A percentile compares a stretch with the other conserved stretches of the same genome.
Conservation (phyloP, 345 rosid genomes). For the Microcos paniculata region DNA sequence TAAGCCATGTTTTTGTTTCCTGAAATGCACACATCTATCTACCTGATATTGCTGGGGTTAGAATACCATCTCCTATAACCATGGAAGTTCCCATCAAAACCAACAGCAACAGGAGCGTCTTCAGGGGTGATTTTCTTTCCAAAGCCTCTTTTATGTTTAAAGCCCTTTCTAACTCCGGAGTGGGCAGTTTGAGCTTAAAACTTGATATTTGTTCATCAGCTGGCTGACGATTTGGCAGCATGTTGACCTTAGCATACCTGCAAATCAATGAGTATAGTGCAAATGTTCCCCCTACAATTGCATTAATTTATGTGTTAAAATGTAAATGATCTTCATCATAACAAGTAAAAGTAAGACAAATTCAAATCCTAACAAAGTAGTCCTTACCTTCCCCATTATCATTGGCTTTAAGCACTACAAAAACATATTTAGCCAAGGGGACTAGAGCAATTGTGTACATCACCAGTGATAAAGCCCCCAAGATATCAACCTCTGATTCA, state of each 20-base stretch:
- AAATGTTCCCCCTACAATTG: conserved; percentile 90
- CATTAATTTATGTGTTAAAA: conserved; percentile 19
- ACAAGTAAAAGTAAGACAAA: neutral
- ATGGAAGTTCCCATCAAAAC: conserved; percentile 97
- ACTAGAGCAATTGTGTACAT: conserved; percentile 90
- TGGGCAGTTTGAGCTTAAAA: conserved; percentile 87
- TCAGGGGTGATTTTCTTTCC: conserved; percentile 68
- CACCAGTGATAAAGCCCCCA: conserved; percentile 92
- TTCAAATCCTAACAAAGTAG: neutral
- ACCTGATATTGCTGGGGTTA: conserved; percentile 98
- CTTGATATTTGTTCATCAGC: conserved; percentile 94
- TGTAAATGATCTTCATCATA: conserved; percentile 1
- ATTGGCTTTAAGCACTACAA: conserved; percentile 95
- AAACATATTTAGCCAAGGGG: conserved; percentile 86
- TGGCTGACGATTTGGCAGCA: conserved; percentile 89
- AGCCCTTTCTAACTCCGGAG: conserved; percentile 93
- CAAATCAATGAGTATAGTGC: conserved; percentile 84
- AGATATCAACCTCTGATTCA: conserved; percentile 74
- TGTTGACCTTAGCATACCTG: conserved; percentile 87
- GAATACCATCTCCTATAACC: conserved; percentile 95
- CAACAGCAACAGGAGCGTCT: conserved; percentile 70
- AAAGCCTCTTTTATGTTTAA: conserved; percentile 69
- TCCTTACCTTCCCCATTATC: conserved; percentile 89
- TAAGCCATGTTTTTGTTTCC: neutral
- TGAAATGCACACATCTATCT: conserved; percentile 12